Percentiles rank a stretch among this genome's conserved stretches.
These are phyloP conservation scores for Cladorrhinum sp. DNA, from an alignment of 2,329 filamentous ascomycete species.

Conservation along the genomic window DNA sequence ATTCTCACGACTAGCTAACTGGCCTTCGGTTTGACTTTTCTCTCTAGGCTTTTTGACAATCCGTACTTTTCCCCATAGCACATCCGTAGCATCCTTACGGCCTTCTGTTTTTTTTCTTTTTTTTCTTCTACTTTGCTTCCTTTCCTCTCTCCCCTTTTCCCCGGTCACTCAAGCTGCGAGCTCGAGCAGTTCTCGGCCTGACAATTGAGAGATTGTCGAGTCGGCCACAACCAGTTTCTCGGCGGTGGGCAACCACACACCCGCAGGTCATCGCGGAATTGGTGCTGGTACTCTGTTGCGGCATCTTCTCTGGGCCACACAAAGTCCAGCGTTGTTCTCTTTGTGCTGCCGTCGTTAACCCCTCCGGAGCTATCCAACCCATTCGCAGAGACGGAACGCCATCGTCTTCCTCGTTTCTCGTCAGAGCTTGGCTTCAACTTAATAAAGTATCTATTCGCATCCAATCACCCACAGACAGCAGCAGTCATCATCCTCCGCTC, in stretches of 20 bases:
- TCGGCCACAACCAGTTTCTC: background rate
- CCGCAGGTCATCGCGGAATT: background rate
- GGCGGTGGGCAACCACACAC: background rate
- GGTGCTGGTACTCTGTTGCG: background rate
- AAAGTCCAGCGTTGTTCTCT: conserved; percentile 6
- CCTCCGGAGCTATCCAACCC: conserved; percentile 1
- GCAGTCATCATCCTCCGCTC: background rate
- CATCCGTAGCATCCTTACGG: background rate
- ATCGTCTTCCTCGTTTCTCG: background rate
- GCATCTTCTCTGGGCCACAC: background rate
- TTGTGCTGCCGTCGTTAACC: conserved; percentile 2
- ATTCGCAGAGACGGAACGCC: background rate
- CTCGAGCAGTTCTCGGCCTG: background rate
- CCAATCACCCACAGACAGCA: background rate
- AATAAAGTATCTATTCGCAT: background rate
- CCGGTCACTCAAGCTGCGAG: background rate
- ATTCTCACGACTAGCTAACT: background rate
- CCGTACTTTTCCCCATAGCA: background rate
- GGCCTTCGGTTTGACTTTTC: background rate
- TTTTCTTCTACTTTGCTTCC: background rate
- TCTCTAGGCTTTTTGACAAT: background rate
- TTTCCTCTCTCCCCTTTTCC: background rate
- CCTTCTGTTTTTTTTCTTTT: background rate
- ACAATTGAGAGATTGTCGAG: background rate
- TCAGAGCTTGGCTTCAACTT: background rate